These are phyloP conservation scores for Cercospora citrullina DNA, from an alignment of 2,329 filamentous ascomycete genomes.

Conservation along the genomic window DNA sequence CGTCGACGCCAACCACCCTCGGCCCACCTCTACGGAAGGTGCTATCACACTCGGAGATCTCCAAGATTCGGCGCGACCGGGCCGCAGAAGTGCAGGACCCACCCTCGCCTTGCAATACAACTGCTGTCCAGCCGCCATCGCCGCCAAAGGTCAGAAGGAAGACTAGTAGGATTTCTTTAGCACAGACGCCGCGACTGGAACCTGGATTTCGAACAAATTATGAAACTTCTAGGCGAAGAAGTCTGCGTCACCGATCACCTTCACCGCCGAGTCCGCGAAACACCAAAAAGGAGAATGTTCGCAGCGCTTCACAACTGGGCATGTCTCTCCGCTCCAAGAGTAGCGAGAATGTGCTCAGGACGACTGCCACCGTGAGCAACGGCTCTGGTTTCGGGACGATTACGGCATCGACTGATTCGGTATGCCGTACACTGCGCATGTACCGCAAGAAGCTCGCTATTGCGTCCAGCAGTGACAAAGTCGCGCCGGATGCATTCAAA, in stretches of 20 bases:
- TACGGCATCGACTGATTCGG: slow-evolving; percentile 56
- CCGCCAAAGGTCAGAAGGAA: slow-evolving; percentile 57
- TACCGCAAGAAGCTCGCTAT: slow-evolving; percentile 58
- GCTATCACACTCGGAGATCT: slow-evolving; percentile 81
- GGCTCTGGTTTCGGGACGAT: slow-evolving; percentile 50
- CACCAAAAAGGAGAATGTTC: slow-evolving; percentile 32
- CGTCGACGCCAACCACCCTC: slow-evolving; percentile 45
- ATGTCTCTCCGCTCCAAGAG: slow-evolving; percentile 52
- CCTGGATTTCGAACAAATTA: slow-evolving; percentile 38
- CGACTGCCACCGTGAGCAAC: slow-evolving; percentile 26
- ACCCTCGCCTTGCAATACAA: slow-evolving; percentile 42
- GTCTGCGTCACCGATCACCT: slow-evolving; percentile 42
- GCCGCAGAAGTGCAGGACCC: slow-evolving; percentile 40
- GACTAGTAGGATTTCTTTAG: slow-evolving; percentile 54
- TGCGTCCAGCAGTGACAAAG: slow-evolving; percentile 48
- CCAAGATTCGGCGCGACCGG: slow-evolving; percentile 66
- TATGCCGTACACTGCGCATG: slow-evolving; percentile 57
- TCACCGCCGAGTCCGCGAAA: slow-evolving; percentile 42
- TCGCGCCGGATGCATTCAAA: slow-evolving; percentile 49
- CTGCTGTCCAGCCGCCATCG: slow-evolving; percentile 49
- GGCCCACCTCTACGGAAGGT: slow-evolving; percentile 80
- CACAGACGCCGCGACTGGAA: slow-evolving; percentile 48
- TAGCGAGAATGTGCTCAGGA: slow-evolving; percentile 36
- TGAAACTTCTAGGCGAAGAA: slow-evolving; percentile 29
- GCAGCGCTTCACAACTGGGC: slow-evolving; percentile 50